Evolutionary conservation across 768 basidiomycete genomes (phyloP), one percentile per base, ranked within the genome.

Genomic region (Panaeolus papilionaceus): DNA sequence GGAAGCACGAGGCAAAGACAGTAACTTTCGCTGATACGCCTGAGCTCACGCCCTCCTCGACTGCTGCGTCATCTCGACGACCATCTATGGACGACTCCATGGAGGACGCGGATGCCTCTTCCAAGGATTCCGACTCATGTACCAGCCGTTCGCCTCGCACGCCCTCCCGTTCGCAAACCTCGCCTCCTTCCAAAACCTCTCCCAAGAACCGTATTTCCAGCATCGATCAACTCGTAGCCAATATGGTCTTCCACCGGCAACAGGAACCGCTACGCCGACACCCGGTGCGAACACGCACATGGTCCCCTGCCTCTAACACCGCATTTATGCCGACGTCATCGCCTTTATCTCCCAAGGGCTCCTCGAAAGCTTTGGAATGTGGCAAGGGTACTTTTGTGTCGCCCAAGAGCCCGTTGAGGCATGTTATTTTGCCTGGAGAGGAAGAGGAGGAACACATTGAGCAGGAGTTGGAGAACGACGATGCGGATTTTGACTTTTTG

Each of bases 141-240:
- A 12, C 64, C 20, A 65, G 38, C 44, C 61, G 42, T 14, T 33
- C 54, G 4, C 64, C 66, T 16, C 38, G 67, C 12, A 45, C 71
- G 38, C 33, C 68, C 2, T 61, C 69, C 20, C 64, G 37, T 18
- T 62, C 38, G 14, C 49, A 61, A 12, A 14, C 67, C 37, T 69
- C 69, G 38, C 75, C 72, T 65, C 70, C 72, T n/a, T 70, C 67
- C 61, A 58, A 58, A 58, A 33, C 54, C 26, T 58, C 54, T 12
- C 54, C 54, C 26, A 58, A 58, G 16, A 58, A 58, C 16, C 54
- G 54, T 58, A 74, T 78, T n/a, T 74, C 73, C 10, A 79, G 74
- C 62, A 79, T 81, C 75, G 75, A 74, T 23, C 79, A 81, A 63
- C 73, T 82, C 6, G 80, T 82, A 14, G 81, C 81, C 66, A 79